These are phyloP conservation scores for Knoxdaviesia proteae DNA, from an alignment of 2,329 filamentous ascomycete genomes.

Conservation along the genomic window DNA sequence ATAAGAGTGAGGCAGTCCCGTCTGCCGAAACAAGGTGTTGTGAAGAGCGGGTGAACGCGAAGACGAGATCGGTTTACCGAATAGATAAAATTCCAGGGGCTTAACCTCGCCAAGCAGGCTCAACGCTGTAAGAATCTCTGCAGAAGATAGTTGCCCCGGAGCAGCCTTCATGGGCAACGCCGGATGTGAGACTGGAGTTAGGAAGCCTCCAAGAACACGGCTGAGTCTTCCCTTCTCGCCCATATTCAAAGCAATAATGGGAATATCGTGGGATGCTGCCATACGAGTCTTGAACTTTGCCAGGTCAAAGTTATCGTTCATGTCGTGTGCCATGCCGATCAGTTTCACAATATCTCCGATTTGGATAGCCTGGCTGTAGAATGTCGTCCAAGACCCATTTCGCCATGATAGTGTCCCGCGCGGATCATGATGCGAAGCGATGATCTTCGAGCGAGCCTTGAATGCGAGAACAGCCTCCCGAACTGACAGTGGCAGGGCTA, in stretches of 20 bases:
- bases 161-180: slow-evolving; percentile 81
- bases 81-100: slow-evolving; percentile 61
- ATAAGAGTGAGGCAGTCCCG: slow-evolving; percentile 75
- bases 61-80: slow-evolving; percentile 64
- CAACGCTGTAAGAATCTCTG: slow-evolving; percentile 65
- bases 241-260: slow-evolving; percentile 93
- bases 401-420: slow-evolving; percentile 62
- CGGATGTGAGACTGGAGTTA: slow-evolving; percentile 87
- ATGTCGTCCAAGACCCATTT: slow-evolving; percentile 77
- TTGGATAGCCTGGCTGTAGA: slow-evolving; percentile 77
- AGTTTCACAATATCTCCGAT: slow-evolving; percentile 91
- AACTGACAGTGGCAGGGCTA: slow-evolving; percentile 62
- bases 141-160: slow-evolving; percentile 77
- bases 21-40: slow-evolving; percentile 58
- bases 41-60: slow-evolving; percentile 80
- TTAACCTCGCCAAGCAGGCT: slow-evolving; percentile 62
- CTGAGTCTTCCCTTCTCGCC: slow-evolving; percentile 70
- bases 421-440: slow-evolving; percentile 90
- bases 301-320: slow-evolving; percentile 76
- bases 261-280: slow-evolving; percentile 50
- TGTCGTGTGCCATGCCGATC: slow-evolving; percentile 53
- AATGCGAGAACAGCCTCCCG: slow-evolving; percentile 44
- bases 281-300: slow-evolving; percentile 64
- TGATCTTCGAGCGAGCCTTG: slow-evolving; percentile 60
- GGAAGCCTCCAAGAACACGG: slow-evolving; percentile 73